Evolutionary conservation across 768 basidiomycete genomes (phyloP), one percentile per base, ranked within the genome.

Genomic region (Pleurotus pulmonarius): DNA sequence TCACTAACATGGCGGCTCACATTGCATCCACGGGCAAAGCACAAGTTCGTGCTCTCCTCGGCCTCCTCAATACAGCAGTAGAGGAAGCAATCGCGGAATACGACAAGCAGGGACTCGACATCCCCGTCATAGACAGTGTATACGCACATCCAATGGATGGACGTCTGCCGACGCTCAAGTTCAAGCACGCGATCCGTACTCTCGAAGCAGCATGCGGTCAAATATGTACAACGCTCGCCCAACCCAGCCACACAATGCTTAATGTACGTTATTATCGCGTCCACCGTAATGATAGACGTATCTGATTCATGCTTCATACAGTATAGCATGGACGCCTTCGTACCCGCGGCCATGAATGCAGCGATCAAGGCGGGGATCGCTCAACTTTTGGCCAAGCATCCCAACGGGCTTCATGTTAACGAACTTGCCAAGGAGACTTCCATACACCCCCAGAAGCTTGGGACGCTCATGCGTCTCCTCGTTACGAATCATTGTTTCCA

Each of bases 21-120:
- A 44, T 44, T 16, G 11, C 41, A 16, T 22, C n/a, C 15, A 44
- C 41, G 20, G 41, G 41, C 41, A 56, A 58, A 18, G 60, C 59
- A 18, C 65, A 72, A 20, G 61, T 73, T 37, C 59, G 63, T 52
- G 63, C 64, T 2, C 64, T 72, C 45, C 65, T 73, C 43, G 62
- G 59, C 5, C 67, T 72, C 25, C 67, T 72, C 59, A 67, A 63
- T 39, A 56, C 59, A 1, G 64, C 72, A 5, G 62, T 67, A 9
- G 39, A 59, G 12, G 55, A 55, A 9, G 63, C 61, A 16, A 48
- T 62, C 13, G 54, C 51, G 2, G 61, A 60, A 34, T 65, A 65
- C 56, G 57, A 60, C 13, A 49, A 41, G n/a, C 8, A 46, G 12
- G 61, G 55, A 12, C 16, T 46, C 20, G 55, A 43, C 16, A 56